A percentile compares a stretch with the other conserved stretches of the same genome.
phyloP scores from a whole-genome alignment of 768 basidiomycete genomes.

The Lactifluus piperatus region DNA sequence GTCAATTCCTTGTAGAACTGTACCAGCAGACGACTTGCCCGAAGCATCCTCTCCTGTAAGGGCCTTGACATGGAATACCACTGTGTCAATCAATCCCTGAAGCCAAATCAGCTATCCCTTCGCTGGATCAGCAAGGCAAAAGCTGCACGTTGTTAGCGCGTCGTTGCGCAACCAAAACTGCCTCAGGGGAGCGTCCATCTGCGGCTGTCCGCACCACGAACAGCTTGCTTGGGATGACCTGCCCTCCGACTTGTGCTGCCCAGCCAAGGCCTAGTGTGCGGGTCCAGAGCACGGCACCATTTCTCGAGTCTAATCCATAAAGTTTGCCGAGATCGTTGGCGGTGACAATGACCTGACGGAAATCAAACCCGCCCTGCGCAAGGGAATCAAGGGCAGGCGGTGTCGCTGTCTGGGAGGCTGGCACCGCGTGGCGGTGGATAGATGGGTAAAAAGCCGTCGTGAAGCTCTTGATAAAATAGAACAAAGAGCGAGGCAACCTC shows the following conservation, averaged over 20 bases:
- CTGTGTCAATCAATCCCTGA: slow-evolving; percentile 58
- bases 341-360: slow-evolving; percentile 72
- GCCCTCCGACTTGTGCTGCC: slow-evolving; percentile 48
- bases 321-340: slow-evolving; percentile 68
- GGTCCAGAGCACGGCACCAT: slow-evolving; percentile 73
- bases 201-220: slow-evolving; percentile 45
- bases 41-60: slow-evolving; percentile 61
- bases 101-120: slow-evolving; percentile 4
- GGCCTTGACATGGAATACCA: slow-evolving; percentile 68
- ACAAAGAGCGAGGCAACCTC: slow-evolving; percentile 63
- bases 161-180: slow-evolving; percentile 55
- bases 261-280: slow-evolving; percentile 66
- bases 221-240: slow-evolving; percentile 49
- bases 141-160: slow-evolving; percentile 47
- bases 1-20: slow-evolving; percentile 49
- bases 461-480: slow-evolving; percentile 63
- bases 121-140: not conserved
- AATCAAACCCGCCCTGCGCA: slow-evolving; percentile 74
- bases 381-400: slow-evolving; percentile 33
- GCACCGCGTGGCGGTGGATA: slow-evolving; percentile 30
- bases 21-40: slow-evolving; percentile 27
- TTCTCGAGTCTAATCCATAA: slow-evolving; percentile 74
- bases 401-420: slow-evolving; percentile 27
- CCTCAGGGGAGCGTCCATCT: slow-evolving; percentile 41
- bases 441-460: slow-evolving; percentile 58